These are phyloP conservation scores for Gossypium longicalyx DNA, from an alignment of 345 rosid species.

Conservation along the genomic window DNA sequence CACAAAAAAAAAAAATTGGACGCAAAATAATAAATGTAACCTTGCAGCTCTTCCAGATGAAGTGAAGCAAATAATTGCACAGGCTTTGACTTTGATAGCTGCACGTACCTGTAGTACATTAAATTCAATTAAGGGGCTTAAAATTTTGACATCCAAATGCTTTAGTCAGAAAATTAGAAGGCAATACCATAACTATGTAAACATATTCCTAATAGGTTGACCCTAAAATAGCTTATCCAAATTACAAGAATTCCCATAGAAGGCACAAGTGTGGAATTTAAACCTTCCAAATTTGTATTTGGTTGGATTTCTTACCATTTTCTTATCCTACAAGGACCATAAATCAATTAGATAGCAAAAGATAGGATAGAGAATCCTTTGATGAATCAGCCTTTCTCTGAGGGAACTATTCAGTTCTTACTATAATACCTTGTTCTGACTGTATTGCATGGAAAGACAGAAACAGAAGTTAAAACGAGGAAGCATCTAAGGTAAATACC, in stretches of 20 bases:
- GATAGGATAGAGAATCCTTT: background rate
- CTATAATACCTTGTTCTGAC: background rate
- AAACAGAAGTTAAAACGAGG: background rate
- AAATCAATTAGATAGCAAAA: background rate
- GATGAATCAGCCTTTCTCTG: background rate
- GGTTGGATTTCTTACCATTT: background rate
- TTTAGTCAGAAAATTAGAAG: background rate
- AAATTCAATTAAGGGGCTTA: constrained; percentile 1
- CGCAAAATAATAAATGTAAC: constrained; percentile 19
- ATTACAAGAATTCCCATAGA: background rate
- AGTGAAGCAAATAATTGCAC: constrained; percentile 72
- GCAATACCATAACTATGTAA: background rate
- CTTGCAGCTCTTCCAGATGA: constrained; percentile 83
- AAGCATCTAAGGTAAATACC: constrained; percentile 36
- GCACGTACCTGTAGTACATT: constrained; percentile 50
- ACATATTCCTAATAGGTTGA: background rate
- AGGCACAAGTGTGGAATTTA: background rate
- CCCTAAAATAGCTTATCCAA: background rate
- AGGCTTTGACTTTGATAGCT: constrained; percentile 79
- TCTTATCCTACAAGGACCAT: background rate
- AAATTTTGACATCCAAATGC: background rate
- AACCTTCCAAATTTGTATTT: background rate
- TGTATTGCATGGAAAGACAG: background rate
- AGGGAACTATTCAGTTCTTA: background rate
- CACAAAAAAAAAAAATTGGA: background rate